Percentiles rank a stretch among this genome's conserved stretches.
Conservation (phyloP, 495 filamentous ascomycete genomes). For the Melanomma pulvis-pyrius region DNA sequence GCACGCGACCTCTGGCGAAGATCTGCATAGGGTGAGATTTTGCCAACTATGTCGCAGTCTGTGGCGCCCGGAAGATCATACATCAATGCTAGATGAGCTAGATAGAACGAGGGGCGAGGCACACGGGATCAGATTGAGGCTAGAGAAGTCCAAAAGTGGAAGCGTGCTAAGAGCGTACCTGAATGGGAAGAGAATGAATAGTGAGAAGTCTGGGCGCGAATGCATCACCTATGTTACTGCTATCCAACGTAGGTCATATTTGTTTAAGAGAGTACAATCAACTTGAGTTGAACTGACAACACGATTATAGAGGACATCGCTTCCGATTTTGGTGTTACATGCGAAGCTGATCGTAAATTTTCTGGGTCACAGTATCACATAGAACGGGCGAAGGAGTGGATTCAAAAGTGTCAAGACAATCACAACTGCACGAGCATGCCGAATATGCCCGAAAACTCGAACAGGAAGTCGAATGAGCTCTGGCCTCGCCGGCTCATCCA, state of each 20-base stretch:
- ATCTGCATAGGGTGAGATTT: not conserved
- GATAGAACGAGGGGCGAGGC: not conserved
- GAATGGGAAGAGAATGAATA: not conserved
- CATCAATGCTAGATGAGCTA: not conserved
- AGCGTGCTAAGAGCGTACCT: not conserved
- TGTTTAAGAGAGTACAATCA: too few relatives aligned
- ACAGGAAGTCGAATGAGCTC: not conserved
- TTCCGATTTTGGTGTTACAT: not conserved
- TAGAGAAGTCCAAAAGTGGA: not conserved
- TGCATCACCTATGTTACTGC: not conserved
- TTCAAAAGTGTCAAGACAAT: not conserved
- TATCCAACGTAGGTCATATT: not conserved
- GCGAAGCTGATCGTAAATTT: not conserved
- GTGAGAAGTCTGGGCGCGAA: not conserved
- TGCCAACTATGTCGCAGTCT: not conserved
- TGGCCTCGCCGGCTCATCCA: constrained; percentile 1
- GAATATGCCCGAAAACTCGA: not conserved
- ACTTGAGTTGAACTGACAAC: not conserved
- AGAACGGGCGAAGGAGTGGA: not conserved
- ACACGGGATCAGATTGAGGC: not conserved
- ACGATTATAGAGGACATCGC: not conserved
- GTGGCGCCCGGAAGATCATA: not conserved
- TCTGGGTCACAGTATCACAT: not conserved
- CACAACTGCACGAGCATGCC: not conserved
- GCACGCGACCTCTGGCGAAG: not conserved